A percentile compares a stretch with the other conserved stretches of the same genome.
phyloP scores from a whole-genome alignment of 2,329 filamentous ascomycete species.

The Diaporthe sp. region DNA sequence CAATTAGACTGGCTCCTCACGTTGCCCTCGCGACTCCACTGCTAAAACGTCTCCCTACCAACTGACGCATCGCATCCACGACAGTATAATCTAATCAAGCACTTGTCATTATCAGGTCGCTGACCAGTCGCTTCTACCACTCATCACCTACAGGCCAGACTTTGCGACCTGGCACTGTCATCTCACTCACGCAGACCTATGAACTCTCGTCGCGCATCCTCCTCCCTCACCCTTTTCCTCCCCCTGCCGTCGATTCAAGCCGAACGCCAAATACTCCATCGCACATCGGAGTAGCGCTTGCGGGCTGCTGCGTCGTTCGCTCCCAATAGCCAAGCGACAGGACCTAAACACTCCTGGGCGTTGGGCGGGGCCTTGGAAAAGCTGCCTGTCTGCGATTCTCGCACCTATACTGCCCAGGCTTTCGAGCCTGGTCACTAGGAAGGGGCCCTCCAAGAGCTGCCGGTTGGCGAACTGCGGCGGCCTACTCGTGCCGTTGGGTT shows the following conservation, averaged over 20 bases:
- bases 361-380: conserved; percentile 28
- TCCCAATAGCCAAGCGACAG: conserved; percentile 18
- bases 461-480: conserved; percentile 16
- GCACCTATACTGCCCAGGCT: conserved; percentile 21
- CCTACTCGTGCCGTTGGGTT: conserved; percentile 6
- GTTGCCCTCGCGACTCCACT: conserved; percentile 8
- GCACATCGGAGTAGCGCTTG: conserved; percentile 23
- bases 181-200: neutral
- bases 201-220: neutral
- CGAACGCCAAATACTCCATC: conserved; percentile 20
- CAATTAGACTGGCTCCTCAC: neutral
- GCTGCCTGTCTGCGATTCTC: conserved; percentile 26
- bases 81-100: conserved; percentile 1
- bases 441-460: conserved; percentile 27
- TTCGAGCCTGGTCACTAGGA: conserved; percentile 17
- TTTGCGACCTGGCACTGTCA: neutral
- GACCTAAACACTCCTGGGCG: neutral
- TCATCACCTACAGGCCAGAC: neutral
- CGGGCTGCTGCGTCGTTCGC: neutral
- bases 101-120: conserved; percentile 20
- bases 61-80: conserved; percentile 16
- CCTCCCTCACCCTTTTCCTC: neutral
- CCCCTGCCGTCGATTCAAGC: neutral
- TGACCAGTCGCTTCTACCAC: neutral
- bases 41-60: neutral